Base-by-base conservation (phyloP, 202 grass and related monocot species). In the Schoenoplectus tabernaemontani region DNA sequence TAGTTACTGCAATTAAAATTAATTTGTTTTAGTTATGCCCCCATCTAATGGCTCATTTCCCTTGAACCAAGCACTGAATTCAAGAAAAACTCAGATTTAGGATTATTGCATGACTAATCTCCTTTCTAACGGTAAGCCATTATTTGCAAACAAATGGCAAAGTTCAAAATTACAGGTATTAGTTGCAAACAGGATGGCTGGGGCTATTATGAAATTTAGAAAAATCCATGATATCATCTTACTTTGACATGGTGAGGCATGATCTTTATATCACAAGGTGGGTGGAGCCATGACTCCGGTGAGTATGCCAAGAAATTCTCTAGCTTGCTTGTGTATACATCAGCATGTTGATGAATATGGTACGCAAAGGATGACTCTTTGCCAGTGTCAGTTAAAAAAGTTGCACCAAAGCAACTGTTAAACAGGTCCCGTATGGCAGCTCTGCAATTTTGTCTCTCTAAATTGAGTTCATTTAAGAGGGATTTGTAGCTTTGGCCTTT, bases 241-340 rank as follows among this genome's bases (percentile, higher is more conserved):
- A 98, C 96, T 90, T 99, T 99, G 2, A 89, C 85, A 82, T 91
- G 91, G 87, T 99, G 96, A 46, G 96, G 96, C 96, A 98, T 98
- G 69, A 98, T 98, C 64, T 98, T 98, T 89, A 98, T 95, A 86
- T 98, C 96, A 72, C 85, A 91, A 84, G 96, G 91, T 58, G 86
- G 90, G 81, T 98, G 96, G 61, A 98, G 91, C 96, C 96, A 98
- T 76, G 91, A 80, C 76, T 98, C 89, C 59, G 88, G 82, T 42
- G 91, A 72, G 71, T 87, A 77, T 64, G 68, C 85, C 77, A 92
- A 68, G 67, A 97, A 95, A 66, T 98, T 98, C 46, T 98, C 91
- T 0, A 90, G 95, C 63, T 87, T 94, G 84, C 91, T 98, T 0
- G 91, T 98, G 66, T 98, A 98, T 59, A 98, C 85, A 86, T 98